Percentiles rank a stretch among this genome's conserved stretches.
These are phyloP conservation scores for Scenedesmus sp. DNA, from an alignment of 163 green algal species.

Conservation along the genomic window DNA sequence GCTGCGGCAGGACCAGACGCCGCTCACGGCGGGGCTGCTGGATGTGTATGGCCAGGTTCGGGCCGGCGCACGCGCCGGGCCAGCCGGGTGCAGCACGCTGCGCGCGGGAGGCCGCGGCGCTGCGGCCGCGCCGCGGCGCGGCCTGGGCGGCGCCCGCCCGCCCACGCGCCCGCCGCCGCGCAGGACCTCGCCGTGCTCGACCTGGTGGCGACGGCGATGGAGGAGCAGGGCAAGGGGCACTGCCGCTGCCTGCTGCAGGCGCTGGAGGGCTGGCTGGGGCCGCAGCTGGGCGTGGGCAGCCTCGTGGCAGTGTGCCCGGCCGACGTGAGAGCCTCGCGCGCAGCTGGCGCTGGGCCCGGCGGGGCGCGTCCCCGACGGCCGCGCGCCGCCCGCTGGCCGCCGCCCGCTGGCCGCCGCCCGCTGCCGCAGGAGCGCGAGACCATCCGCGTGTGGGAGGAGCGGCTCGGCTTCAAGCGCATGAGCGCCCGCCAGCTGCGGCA, in stretches of 20 bases:
- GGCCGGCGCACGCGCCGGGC: no score
- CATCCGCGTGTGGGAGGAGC: slow-evolving; percentile 18
- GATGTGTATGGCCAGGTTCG: slow-evolving; percentile 40
- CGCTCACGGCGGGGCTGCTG: slow-evolving; percentile 23
- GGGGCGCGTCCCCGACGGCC: no score
- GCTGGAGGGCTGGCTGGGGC: slow-evolving; percentile 38
- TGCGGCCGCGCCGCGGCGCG: no score
- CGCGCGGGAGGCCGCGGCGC: no score
- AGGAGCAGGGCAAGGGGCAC: slow-evolving; percentile 27
- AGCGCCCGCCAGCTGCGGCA: not conserved
- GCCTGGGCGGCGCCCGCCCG: no score
- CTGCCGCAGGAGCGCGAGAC: slow-evolving; percentile 23
- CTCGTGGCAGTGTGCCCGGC: slow-evolving; percentile 34
- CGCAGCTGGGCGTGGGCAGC: slow-evolving; percentile 22
- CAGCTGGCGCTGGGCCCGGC: no score
- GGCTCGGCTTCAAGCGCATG: slow-evolving; percentile 32
- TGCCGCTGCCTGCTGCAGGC: slow-evolving; percentile 23
- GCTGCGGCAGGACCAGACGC: slow-evolving; percentile 5
- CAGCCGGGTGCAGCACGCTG: no score
- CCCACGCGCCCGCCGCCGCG: not conserved
- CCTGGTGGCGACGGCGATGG: slow-evolving; percentile 19
- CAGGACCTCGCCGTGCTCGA: slow-evolving; percentile 40
- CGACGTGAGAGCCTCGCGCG: slow-evolving; percentile 24
- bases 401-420: no score
- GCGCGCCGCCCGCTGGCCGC: no score